Conservation (phyloP, 345 rosid species). For the Lepidium aucheri region DNA sequence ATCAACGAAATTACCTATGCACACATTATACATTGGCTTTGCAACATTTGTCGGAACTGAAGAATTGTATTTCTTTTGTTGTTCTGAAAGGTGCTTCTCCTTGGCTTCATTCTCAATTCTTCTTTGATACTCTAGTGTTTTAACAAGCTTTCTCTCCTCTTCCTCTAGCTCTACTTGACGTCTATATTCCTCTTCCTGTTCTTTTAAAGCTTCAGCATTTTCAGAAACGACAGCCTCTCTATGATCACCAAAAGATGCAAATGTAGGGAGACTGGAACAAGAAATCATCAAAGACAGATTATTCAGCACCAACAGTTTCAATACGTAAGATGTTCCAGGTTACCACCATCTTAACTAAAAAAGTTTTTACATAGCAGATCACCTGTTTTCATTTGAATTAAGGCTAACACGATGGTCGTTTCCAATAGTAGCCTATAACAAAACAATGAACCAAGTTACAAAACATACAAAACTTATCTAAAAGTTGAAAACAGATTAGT, state of each 20-base stretch:
- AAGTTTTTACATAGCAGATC: background rate
- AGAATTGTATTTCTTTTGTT: slow-evolving; percentile 46
- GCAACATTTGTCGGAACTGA: slow-evolving; percentile 28
- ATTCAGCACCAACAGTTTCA: background rate
- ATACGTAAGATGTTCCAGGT: background rate
- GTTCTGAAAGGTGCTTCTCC: slow-evolving; percentile 77
- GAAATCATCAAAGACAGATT: slow-evolving; percentile 15
- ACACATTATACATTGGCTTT: slow-evolving; percentile 26
- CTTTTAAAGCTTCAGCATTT: slow-evolving; percentile 43
- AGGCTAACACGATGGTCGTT: slow-evolving; percentile 39
- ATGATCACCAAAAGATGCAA: slow-evolving; percentile 44
- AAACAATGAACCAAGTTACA: slow-evolving; percentile 7
- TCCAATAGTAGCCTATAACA: slow-evolving; percentile 42
- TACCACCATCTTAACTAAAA: slow-evolving; percentile 6
- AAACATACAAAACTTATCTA: background rate
- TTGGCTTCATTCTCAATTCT: slow-evolving; percentile 88
- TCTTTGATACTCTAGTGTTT: slow-evolving; percentile 79
- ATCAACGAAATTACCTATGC: slow-evolving; percentile 27
- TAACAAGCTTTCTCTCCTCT: slow-evolving; percentile 88
- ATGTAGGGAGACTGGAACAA: slow-evolving; percentile 50
- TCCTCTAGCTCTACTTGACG: slow-evolving; percentile 73
- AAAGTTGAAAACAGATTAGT: background rate
- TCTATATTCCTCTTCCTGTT: slow-evolving; percentile 68
- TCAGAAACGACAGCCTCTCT: slow-evolving; percentile 40
- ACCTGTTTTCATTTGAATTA: slow-evolving; percentile 50